Conservation (phyloP, 192 early-diverging fungal genomes). For the Gonapodya sp. region DNA sequence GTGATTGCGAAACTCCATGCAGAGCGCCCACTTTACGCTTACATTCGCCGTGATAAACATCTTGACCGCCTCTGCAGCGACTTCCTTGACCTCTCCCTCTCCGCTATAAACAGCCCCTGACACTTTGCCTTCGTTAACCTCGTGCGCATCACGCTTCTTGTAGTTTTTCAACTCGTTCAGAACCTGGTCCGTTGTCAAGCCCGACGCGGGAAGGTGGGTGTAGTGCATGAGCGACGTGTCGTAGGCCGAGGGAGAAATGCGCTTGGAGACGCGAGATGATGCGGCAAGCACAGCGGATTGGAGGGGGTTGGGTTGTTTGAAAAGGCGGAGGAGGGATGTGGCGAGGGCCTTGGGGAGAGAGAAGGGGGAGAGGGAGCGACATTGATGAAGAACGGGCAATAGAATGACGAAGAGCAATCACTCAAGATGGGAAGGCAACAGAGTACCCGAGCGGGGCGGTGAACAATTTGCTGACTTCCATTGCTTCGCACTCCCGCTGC, state of each 20-base stretch:
- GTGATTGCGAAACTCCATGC: background rate
- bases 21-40: background rate
- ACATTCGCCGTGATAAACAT: background rate
- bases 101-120: conserved; percentile 2
- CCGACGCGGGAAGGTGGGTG: background rate
- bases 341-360: background rate
- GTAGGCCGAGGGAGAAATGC: background rate
- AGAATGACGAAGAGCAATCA: no score
- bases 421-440: no score
- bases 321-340: background rate
- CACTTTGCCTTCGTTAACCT: background rate
- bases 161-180: background rate
- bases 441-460: no score
- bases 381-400: no score
- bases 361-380: no score
- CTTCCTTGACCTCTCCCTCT: background rate
- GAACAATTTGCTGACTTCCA: no score
- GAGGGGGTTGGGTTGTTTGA: background rate
- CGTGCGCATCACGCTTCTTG: background rate
- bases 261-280: background rate
- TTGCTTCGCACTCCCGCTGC: no score
- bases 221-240: background rate
- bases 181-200: background rate
- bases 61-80: background rate
- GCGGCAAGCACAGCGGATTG: background rate